A percentile compares a stretch with the other conserved stretches of the same genome.
Evolutionary conservation across 225 moss, liverwort and hornwort species (phyloP).

Genomic region (Pleurozium schreberi): DNA sequence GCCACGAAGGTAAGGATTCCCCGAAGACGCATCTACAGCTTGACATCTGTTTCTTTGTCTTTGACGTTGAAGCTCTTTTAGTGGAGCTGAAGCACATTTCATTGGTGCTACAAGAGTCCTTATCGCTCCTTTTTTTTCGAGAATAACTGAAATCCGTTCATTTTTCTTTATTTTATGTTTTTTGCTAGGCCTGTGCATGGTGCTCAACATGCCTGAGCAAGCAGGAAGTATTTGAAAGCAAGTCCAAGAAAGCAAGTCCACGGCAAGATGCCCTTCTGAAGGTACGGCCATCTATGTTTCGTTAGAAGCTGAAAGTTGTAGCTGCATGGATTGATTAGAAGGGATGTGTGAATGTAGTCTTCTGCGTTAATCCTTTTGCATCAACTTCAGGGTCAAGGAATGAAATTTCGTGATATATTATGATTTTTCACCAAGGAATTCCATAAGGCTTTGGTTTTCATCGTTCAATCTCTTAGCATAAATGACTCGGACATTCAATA

Average conservation of each 20-base stretch:
- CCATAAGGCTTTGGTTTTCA: neutral
- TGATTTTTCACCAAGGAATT: neutral
- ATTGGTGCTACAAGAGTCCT: neutral
- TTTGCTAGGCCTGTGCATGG: conserved; percentile 52
- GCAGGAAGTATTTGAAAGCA: conserved; percentile 33
- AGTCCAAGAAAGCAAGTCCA: conserved; percentile 29
- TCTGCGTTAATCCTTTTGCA: neutral
- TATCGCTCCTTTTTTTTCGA: neutral
- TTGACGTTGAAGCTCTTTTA: neutral
- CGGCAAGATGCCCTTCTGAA: conserved; percentile 30
- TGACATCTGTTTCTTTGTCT: neutral
- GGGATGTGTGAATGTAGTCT: neutral
- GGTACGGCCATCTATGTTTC: conserved; percentile 24
- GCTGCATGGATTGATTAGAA: neutral
- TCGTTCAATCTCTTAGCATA: neutral
- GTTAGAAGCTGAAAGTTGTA: neutral
- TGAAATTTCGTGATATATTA: neutral
- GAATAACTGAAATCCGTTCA: neutral
- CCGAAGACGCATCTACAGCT: neutral
- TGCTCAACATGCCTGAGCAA: conserved; percentile 32
- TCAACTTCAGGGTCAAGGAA: neutral
- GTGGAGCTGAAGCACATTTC: neutral
- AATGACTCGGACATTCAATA: neutral
- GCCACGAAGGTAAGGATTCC: conserved; percentile 42
- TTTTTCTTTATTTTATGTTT: neutral